Percentiles rank a stretch among this genome's conserved stretches.
Evolutionary conservation across 768 basidiomycete species (phyloP).

Genomic region (Grammothele lineata): DNA sequence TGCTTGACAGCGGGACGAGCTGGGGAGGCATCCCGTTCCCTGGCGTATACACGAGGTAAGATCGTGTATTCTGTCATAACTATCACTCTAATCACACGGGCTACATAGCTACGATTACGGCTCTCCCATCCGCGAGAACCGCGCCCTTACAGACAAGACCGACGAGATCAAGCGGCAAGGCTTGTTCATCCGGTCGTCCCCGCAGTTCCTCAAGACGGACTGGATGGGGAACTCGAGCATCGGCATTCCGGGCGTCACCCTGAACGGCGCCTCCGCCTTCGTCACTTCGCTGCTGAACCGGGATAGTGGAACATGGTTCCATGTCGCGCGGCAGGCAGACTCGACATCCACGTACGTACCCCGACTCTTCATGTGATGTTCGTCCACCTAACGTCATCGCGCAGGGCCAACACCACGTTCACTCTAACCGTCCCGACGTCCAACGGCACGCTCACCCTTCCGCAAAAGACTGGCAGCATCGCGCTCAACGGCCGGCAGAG

Average conservation of each 20-base stretch:
- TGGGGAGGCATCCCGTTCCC: constrained; percentile 82
- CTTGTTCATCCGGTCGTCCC: constrained; percentile 74
- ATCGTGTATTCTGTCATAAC: background rate
- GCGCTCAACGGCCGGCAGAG: constrained; percentile 67
- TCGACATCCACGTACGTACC: constrained; percentile 60
- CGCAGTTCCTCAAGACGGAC: constrained; percentile 77
- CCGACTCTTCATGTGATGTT: background rate
- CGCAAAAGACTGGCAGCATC: constrained; percentile 47
- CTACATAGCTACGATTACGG: constrained; percentile 77
- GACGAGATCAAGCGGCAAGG: constrained; percentile 76
- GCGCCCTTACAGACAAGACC: constrained; percentile 63
- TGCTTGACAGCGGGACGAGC: constrained; percentile 61
- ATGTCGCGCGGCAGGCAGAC: constrained; percentile 61
- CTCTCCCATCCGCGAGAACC: constrained; percentile 62
- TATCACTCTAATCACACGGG: background rate
- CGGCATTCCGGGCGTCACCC: constrained; percentile 34
- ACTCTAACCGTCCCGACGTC: constrained; percentile 56
- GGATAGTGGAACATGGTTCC: constrained; percentile 62
- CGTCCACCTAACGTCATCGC: background rate
- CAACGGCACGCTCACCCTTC: constrained; percentile 49
- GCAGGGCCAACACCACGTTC: constrained; percentile 49
- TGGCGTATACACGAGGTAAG: constrained; percentile 54
- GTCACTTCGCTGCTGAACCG: constrained; percentile 66
- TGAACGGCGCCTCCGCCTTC: constrained; percentile 47
- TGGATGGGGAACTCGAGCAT: constrained; percentile 61